Evolutionary conservation across 1,284 basidiomycete genomes (phyloP).

Genomic region (Papiliotrema flavescens): DNA sequence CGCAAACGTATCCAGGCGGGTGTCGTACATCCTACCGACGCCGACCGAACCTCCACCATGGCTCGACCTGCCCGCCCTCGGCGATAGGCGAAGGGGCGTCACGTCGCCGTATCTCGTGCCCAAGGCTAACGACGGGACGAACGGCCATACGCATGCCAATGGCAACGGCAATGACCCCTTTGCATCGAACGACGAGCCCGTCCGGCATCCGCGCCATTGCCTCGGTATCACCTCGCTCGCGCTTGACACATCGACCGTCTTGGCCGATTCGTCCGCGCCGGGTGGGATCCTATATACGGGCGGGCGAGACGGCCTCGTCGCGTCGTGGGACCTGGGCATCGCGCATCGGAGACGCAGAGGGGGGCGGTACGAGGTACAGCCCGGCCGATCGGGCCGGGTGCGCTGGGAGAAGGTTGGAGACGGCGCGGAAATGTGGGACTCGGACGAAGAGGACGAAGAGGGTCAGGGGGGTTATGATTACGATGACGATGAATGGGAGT

Average conservation of each 20-base stretch:
- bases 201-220: constrained; percentile 70
- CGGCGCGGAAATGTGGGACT: constrained; percentile 58
- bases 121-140: constrained; percentile 19
- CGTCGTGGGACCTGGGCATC: constrained; percentile 84
- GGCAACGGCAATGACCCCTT: background rate
- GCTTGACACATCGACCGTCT: constrained; percentile 74
- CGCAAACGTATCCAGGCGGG: constrained; percentile 50
- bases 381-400: constrained; percentile 27
- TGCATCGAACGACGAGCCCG: constrained; percentile 27
- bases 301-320: constrained; percentile 85
- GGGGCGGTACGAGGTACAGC: constrained; percentile 44
- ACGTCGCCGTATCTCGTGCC: constrained; percentile 64
- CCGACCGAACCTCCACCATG: constrained; percentile 61
- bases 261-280: constrained; percentile 62
- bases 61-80: constrained; percentile 67
- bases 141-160: constrained; percentile 11
- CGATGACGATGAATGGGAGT: constrained; percentile 12
- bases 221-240: constrained; percentile 81
- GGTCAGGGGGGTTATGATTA: constrained; percentile 29
- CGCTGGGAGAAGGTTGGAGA: constrained; percentile 44
- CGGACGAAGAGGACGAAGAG: constrained; percentile 63
- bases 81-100: constrained; percentile 59
- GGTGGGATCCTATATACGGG: constrained; percentile 92
- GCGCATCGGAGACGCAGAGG: constrained; percentile 54
- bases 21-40: constrained; percentile 81